Conservation (phyloP, 495 filamentous ascomycete genomes). For the Penicillium atrosanguineum region DNA sequence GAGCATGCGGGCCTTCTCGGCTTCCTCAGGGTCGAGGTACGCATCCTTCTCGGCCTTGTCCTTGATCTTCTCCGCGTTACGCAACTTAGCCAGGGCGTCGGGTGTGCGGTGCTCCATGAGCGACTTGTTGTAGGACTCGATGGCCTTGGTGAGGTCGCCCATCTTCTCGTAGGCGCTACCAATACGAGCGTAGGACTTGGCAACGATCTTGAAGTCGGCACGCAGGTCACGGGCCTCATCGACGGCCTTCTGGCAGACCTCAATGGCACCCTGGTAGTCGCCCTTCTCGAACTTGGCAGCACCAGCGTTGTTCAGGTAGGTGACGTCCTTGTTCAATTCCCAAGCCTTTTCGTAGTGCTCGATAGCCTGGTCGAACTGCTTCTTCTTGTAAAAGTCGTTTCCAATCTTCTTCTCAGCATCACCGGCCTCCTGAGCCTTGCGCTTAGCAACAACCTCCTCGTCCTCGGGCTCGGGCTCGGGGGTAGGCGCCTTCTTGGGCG, state of each 20-base stretch:
- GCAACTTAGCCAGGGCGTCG: conserved; percentile 88
- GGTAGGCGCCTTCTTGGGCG: conserved; percentile 56
- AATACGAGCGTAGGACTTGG: conserved; percentile 93
- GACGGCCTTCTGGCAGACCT: conserved; percentile 80
- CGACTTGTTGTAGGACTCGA: conserved; percentile 88
- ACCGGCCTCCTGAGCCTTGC: conserved; percentile 87
- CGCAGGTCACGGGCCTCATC: conserved; percentile 82
- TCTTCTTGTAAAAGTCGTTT: conserved; percentile 96
- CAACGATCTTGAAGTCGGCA: conserved; percentile 95
- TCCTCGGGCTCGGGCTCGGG: conserved; percentile 66
- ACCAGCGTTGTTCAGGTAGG: conserved; percentile 93
- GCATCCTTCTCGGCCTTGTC: conserved; percentile 70
- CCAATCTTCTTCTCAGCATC: conserved; percentile 94
- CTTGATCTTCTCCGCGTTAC: conserved; percentile 88
- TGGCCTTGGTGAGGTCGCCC: conserved; percentile 74
- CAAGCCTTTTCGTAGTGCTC: conserved; percentile 95
- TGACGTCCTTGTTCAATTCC: conserved; percentile 92
- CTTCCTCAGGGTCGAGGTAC: conserved; percentile 87
- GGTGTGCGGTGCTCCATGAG: conserved; percentile 96
- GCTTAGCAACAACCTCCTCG: conserved; percentile 77
- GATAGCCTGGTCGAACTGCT: conserved; percentile 90
- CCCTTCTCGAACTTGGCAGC: conserved; percentile 96
- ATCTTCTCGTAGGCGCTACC: conserved; percentile 87
- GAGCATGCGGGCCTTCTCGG: conserved; percentile 91
- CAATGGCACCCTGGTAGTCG: conserved; percentile 82